Conservation (phyloP, 2,329 filamentous ascomycete genomes). For the Xenoacremonium recifei region DNA sequence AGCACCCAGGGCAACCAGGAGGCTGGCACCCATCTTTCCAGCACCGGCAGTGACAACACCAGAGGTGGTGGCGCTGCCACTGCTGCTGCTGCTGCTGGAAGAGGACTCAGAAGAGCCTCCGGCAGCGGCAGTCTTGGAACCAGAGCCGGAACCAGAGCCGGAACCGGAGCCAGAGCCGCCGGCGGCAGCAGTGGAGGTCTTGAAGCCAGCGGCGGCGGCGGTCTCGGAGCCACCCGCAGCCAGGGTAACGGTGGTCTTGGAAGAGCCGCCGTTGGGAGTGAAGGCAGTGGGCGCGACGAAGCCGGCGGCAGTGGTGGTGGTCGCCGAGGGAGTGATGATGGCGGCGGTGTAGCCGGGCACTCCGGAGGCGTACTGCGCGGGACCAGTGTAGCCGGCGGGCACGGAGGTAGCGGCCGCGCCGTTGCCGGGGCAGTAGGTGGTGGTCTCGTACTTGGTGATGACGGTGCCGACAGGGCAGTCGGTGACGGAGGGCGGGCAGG, state of each 20-base stretch:
- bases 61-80: slow-evolving; percentile 1
- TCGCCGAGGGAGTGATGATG: too few species aligned
- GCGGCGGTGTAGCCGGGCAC: too few species aligned
- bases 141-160: background rate
- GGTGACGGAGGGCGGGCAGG: slow-evolving; percentile 11
- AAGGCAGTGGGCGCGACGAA: background rate
- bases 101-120: too few species aligned
- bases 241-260: slow-evolving; percentile 1
- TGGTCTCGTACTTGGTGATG: slow-evolving; percentile 15
- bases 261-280: background rate
- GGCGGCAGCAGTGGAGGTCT: too few species aligned
- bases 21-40: slow-evolving; percentile 9
- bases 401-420: background rate
- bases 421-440: slow-evolving; percentile 16
- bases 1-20: slow-evolving; percentile 7
- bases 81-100: too few species aligned
- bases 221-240: slow-evolving; percentile 2
- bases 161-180: too few species aligned
- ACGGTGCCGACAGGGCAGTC: slow-evolving; percentile 12
- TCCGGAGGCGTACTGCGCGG: background rate
- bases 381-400: too few species aligned
- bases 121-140: background rate
- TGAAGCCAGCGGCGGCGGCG: slow-evolving; percentile 2
- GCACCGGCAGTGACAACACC: slow-evolving; percentile 9
- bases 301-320: background rate